Evolutionary conservation across 352 stramenopile genomes (phyloP), one percentile per base, ranked within the genome.

Genomic region (Pythium myriotylum): DNA sequence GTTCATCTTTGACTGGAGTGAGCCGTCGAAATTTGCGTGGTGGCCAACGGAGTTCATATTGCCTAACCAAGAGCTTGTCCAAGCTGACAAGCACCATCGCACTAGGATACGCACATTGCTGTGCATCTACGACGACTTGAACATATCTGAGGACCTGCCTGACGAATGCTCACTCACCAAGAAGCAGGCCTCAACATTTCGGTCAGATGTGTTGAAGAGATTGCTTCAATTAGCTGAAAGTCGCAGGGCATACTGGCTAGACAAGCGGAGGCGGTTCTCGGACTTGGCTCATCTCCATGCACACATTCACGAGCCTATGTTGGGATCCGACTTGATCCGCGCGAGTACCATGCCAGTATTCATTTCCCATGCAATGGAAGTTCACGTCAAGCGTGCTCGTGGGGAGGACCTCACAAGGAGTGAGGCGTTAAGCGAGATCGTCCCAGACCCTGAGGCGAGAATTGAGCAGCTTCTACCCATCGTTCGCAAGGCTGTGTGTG

Each of bases 311-410:
- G 74, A 82, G 7, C 81, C 83, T 6, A 73, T 87, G 52, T 77
- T 70, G 55, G 83, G 83, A 5, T 39, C 59, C 27, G 65, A 87
- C 27, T 46, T 86, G 16, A 65, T 90, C 35, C 68, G 59, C 24
- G 59, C 42, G 29, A 83, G 70, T 24, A 84, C 73, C 17, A 79
- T 90, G 62, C 75, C 82, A 2, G 76, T 74, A 9, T 88, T 94
- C 43, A 88, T 94, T 24, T 92, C 84, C 4, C 51, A 68, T 27
- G 84, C 84, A 0, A 94, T 92, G 84, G 75, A 91, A 32, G 65
- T 91, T 9, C 82, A 94, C 55, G 50, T 53, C 5, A 75, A 59
- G 23, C 73, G 60, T 41, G 29, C 19, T 24, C 16, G 43, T 39
- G 12, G 29, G 13, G 61, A 62, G 56, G 14, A n/a, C 19, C 51